Evolutionary conservation across 768 basidiomycete species (phyloP).

Genomic region (Tubosaeta sp.): DNA sequence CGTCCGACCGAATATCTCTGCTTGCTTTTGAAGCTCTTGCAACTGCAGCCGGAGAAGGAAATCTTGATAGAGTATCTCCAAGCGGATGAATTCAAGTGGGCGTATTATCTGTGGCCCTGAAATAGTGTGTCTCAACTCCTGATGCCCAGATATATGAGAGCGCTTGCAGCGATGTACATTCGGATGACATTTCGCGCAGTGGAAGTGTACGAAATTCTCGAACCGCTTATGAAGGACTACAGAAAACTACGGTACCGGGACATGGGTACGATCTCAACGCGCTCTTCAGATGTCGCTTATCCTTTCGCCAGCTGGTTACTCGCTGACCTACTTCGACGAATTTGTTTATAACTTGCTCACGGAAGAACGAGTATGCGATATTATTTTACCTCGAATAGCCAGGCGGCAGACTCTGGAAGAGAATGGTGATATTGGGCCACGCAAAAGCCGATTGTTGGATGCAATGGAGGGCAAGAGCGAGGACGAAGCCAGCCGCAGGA

Average conservation of each 20-base stretch:
- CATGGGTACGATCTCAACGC: slow-evolving; percentile 54
- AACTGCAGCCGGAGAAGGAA: slow-evolving; percentile 97
- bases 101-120: slow-evolving; percentile 4
- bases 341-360: slow-evolving; percentile 80
- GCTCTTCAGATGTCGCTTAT: slow-evolving; percentile 1
- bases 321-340: slow-evolving; percentile 86
- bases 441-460: slow-evolving; percentile 82
- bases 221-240: slow-evolving; percentile 92
- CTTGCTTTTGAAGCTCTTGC: slow-evolving; percentile 87
- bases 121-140: neutral
- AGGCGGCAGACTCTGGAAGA: slow-evolving; percentile 89
- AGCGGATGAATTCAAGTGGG: slow-evolving; percentile 98
- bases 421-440: slow-evolving; percentile 79
- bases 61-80: slow-evolving; percentile 92
- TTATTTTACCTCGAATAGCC: slow-evolving; percentile 86
- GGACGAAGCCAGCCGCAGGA: slow-evolving; percentile 38
- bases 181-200: slow-evolving; percentile 89
- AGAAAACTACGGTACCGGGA: slow-evolving; percentile 79
- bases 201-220: slow-evolving; percentile 90
- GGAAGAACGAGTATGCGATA: slow-evolving; percentile 94
- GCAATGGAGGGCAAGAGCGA: slow-evolving; percentile 78
- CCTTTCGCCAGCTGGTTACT: slow-evolving; percentile 65
- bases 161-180: slow-evolving; percentile 89
- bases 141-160: slow-evolving; percentile 76
- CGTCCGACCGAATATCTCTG: slow-evolving; percentile 92